Percentiles rank a stretch among this genome's conserved stretches.
These are phyloP conservation scores for Boletus patriciae DNA, from an alignment of 768 basidiomycete genomes.

Conservation along the genomic window DNA sequence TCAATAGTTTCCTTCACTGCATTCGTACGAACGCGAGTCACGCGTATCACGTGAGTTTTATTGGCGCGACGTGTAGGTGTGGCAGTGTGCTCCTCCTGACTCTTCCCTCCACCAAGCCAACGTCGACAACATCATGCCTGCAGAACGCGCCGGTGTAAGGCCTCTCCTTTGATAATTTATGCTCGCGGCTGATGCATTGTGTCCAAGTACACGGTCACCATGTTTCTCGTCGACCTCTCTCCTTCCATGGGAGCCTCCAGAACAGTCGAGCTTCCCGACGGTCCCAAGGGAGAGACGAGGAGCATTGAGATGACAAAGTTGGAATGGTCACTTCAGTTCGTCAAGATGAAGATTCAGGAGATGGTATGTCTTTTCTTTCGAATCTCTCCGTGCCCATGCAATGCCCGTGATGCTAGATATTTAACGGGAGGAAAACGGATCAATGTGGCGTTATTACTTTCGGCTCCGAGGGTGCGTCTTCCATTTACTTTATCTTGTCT, in stretches of 20 bases:
- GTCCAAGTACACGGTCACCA: conserved; percentile 74
- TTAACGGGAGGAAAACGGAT: conserved; percentile 88
- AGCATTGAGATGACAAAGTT: conserved; percentile 71
- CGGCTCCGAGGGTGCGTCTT: conserved; percentile 66
- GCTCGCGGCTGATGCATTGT: conserved; percentile 8
- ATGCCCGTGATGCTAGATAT: conserved; percentile 57
- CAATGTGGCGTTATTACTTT: conserved; percentile 88
- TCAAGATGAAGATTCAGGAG: conserved; percentile 87
- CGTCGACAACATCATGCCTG: conserved; percentile 51
- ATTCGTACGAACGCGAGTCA: conserved; percentile 2
- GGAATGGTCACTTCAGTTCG: conserved; percentile 80
- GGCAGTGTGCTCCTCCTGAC: conserved; percentile 18
- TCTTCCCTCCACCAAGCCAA: conserved; percentile 21
- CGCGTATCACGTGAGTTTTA: conserved; percentile 35
- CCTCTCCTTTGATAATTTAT: not conserved
- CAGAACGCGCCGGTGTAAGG: conserved; percentile 78
- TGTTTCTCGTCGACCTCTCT: conserved; percentile 89
- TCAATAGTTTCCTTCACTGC: conserved; percentile 2
- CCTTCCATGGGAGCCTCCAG: conserved; percentile 75
- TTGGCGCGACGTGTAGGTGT: conserved; percentile 27
- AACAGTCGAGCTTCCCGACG: conserved; percentile 54
- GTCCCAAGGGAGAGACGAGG: conserved; percentile 49
- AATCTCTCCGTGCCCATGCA: not conserved
- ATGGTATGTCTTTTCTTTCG: conserved; percentile 53
- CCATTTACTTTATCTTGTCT: not conserved